Base-by-base conservation (phyloP, 371 early-diverging fungal species). In the Mucor irregularis region DNA sequence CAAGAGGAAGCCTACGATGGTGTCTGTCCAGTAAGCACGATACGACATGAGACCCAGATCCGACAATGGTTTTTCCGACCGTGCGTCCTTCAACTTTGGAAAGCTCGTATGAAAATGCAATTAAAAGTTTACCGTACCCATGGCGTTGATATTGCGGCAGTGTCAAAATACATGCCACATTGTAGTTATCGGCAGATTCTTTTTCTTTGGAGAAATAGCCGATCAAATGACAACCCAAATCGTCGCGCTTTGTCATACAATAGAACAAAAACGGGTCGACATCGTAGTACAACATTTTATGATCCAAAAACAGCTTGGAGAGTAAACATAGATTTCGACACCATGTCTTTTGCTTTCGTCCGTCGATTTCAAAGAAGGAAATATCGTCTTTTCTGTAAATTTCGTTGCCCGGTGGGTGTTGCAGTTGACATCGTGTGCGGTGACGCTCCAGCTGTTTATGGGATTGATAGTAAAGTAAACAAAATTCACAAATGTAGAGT, bases 181-280 rank as follows among this genome's bases (percentile, higher is more conserved):
- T 99, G 78, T 98, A 99, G 52, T 94, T 90, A 58, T 94, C 92
- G 7, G 91, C 75, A 6, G 95, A 93, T 62, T 94, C 93, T 74
- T 98, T 98, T 66, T 99, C 99, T 76, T 99, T 99, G 48, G 95
- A 95, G 73, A 99, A 99, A 71, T 99, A 99, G 5, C 99, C 99
- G 33, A 99, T 92, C 24, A 99, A 77, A 64, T 98, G 94, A 55
- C 82, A 90, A 7, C 96, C 96, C 30, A 82, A 69, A 31, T 85
- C 87, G 61, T 96, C 94, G 26, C 84, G 76, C 51, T 83, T 65
- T 9, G 94, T 93, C 91, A 96, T 87, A 35, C 98, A 86, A 72
- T 99, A 99, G 71, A 98, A 99, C 61, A 99, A 66, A 71, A 99
- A 99, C 1, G 98, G 98, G 63, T 99, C 99, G 13, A 99, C 95